Evolutionary conservation across 352 stramenopile genomes (phyloP), one percentile per base, ranked within the genome.

Genomic region (Phytophthora citrophthora): DNA sequence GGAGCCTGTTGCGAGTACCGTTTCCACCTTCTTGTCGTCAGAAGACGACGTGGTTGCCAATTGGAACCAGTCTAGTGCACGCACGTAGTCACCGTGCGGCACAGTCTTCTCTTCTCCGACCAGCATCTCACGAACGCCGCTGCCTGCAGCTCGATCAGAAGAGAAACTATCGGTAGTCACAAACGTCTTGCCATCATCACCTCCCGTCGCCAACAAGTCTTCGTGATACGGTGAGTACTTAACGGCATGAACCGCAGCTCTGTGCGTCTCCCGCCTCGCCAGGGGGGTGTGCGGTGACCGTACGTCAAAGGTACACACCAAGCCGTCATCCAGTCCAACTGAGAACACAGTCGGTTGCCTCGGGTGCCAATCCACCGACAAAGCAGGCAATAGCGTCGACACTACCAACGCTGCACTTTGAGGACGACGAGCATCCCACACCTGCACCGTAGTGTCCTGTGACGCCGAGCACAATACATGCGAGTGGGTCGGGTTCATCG

Each of bases 291-390:
- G 53, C 1, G 77, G 61, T 4, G 79, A 77, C 13, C 86, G 82
- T 20, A 80, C 79, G 61, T 93, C 86, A 75, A 91, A 93, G 4
- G 74, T 89, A 50, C 76, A 64, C 15, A 95, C 70, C 24, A 63
- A 71, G 18, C 86, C 86, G 54, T 91, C 77, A 29, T 92, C 84
- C 5, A 91, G 65, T 1, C 86, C 86, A 8, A 82, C 76, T 7
- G 83, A 79, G 8, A 91, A 70, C 15, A 91, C 49, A 23, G 83
- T 77, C 1, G 81, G 46, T 20, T 88, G 60, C 13, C 66, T 76
- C n/a, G 84, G 83, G 51, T 93, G 83, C 86, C 86, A 95, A 53
- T 88, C 81, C 16, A 95, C 48, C 1, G 70, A 66, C 27, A 93
- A 55, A n/a, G 81, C 84, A 15, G 83, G 70, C 34, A 65, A 47